These are phyloP conservation scores for Venturia effusa DNA, from an alignment of 2,329 filamentous ascomycete genomes.

Conservation along the genomic window DNA sequence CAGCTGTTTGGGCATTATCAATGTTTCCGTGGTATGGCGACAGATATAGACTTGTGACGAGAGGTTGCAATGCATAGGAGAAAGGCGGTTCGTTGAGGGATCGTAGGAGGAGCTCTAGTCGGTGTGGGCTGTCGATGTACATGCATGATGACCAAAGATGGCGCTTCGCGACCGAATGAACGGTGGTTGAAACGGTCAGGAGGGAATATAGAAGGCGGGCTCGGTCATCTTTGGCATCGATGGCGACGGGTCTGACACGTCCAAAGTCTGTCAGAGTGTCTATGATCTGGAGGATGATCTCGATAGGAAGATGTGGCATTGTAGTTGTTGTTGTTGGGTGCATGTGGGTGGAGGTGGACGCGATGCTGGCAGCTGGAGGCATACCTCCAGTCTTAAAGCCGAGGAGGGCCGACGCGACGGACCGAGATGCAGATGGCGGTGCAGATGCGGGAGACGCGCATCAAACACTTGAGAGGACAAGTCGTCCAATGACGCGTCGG, in stretches of 20 bases:
- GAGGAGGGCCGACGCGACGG: background rate
- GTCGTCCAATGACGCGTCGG: too few relatives aligned
- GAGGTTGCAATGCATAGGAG: constrained; percentile 12
- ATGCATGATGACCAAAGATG: constrained; percentile 37
- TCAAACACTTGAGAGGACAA: too few relatives aligned
- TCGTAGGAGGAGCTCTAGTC: constrained; percentile 25
- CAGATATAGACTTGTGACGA: background rate
- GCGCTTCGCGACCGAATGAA: constrained; percentile 30
- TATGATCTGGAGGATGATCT: constrained; percentile 21
- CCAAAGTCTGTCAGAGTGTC: constrained; percentile 16
- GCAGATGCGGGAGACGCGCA: background rate
- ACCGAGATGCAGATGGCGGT: background rate
- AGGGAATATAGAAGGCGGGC: constrained; percentile 35
- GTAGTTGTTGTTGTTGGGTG: background rate
- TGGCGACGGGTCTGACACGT: constrained; percentile 13
- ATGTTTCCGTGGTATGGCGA: background rate
- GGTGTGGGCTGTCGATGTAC: constrained; percentile 31
- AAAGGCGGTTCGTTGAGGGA: constrained; percentile 22
- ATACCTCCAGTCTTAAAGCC: background rate
- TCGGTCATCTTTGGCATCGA: constrained; percentile 27
- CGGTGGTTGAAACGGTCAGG: constrained; percentile 35
- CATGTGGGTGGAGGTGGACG: background rate
- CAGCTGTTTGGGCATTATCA: background rate
- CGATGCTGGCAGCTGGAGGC: background rate
- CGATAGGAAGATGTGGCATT: constrained; percentile 16